phyloP scores from a whole-genome alignment of 768 basidiomycete genomes.

The Gelatoporia subvermispora region DNA sequence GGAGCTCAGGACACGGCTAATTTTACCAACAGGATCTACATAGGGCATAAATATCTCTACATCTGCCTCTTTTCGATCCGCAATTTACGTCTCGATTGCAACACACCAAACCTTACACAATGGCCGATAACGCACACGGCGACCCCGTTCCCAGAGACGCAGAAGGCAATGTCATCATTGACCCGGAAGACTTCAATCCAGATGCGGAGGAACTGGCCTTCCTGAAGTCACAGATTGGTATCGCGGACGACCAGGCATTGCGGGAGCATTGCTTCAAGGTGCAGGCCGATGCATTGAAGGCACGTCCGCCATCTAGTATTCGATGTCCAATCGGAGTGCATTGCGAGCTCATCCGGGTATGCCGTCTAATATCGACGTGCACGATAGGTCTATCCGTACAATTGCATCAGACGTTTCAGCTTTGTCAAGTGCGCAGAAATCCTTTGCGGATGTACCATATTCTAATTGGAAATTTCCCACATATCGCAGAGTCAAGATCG shows the following conservation, averaged over 20 bases:
- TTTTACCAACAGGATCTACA: too few relatives aligned
- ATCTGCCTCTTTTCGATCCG: too few relatives aligned
- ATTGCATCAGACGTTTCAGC: slow-evolving; percentile 1
- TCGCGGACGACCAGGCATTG: slow-evolving; percentile 13
- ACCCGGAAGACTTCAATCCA: not conserved
- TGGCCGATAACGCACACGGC: too few relatives aligned
- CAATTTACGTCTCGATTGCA: too few relatives aligned
- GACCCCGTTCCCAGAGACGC: too few relatives aligned
- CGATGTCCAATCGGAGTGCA: too few relatives aligned
- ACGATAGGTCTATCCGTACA: slow-evolving; percentile 1
- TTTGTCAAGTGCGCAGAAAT: not conserved
- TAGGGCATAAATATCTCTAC: too few relatives aligned
- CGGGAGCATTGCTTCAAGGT: slow-evolving; percentile 17
- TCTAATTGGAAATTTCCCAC: too few relatives aligned
- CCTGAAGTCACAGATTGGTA: slow-evolving; percentile 5
- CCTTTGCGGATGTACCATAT: not conserved
- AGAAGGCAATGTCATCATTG: not conserved
- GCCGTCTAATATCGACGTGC: not conserved
- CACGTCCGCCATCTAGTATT: slow-evolving; percentile 1
- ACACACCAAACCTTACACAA: too few relatives aligned
- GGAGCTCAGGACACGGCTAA: too few relatives aligned
- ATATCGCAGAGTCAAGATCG: slow-evolving; percentile 19
- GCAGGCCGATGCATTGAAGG: slow-evolving; percentile 19
- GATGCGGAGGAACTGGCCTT: slow-evolving; percentile 8
- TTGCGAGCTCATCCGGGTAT: not conserved